phyloP scores from a whole-genome alignment of 2,329 filamentous ascomycete species.

The Niveomyces coronatus region DNA sequence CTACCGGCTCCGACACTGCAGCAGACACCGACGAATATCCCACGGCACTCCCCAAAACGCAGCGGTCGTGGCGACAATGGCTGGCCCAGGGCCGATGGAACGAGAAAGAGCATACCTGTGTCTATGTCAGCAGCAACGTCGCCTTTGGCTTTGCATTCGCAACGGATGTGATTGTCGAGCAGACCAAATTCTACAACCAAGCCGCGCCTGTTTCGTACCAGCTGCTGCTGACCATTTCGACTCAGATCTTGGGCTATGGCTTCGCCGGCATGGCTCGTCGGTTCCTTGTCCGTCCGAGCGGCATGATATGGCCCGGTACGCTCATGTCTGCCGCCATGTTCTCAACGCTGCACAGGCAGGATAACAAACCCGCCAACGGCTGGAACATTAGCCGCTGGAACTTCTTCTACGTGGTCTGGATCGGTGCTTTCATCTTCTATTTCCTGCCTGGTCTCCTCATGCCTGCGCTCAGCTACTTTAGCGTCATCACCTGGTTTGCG shows the following conservation, averaged over 20 bases:
- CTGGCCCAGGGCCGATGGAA: conserved; percentile 75
- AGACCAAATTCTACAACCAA: conserved; percentile 82
- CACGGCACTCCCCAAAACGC: conserved; percentile 16
- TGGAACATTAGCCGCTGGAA: conserved; percentile 76
- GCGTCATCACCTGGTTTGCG: conserved; percentile 78
- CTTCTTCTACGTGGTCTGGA: conserved; percentile 71
- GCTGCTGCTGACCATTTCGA: conserved; percentile 72
- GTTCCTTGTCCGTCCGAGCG: conserved; percentile 73
- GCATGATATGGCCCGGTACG: conserved; percentile 88
- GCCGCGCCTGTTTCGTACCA: conserved; percentile 68
- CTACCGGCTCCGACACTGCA: conserved; percentile 13
- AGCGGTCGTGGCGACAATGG: conserved; percentile 53
- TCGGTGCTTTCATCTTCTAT: conserved; percentile 66
- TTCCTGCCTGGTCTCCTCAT: conserved; percentile 75
- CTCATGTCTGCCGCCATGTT: conserved; percentile 87
- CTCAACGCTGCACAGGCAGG: conserved; percentile 71
- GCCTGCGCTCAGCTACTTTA: conserved; percentile 82
- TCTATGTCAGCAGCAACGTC: conserved; percentile 83
- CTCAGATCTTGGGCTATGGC: conserved; percentile 77
- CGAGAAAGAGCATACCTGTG: conserved; percentile 79
- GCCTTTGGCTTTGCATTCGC: conserved; percentile 85
- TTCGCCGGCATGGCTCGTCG: conserved; percentile 74
- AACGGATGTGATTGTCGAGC: conserved; percentile 83
- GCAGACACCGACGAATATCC: conserved; percentile 13
- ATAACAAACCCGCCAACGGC: conserved; percentile 71